Base-by-base conservation (phyloP, 2,329 filamentous ascomycete species). In the Bretziella fagacearum region DNA sequence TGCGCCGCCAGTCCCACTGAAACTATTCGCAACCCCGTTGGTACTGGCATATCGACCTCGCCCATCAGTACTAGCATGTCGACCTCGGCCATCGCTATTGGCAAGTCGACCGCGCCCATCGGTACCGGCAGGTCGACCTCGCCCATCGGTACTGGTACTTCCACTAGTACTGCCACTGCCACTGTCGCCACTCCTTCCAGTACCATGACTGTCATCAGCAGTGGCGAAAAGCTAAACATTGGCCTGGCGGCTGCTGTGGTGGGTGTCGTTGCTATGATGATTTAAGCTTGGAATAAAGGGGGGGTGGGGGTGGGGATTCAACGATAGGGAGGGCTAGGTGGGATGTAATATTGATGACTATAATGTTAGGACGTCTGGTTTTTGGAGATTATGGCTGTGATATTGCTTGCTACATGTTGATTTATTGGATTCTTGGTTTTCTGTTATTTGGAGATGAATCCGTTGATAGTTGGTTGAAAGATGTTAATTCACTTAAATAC, bases 221-320 rank as follows among this genome's bases (percentile, higher is more conserved):
- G 39, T 17, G 39, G 26, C n/a, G 32, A 27, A 6, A 36, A 23
- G 15, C 15, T 15, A 7, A 22, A 10, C 10, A n/a, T 29, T 30
- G 39, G 46, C 6, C 25, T 33, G 17, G 11, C 25, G 3, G 35
- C 17, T 4, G 44, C 25, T 33, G n/a, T 47, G 4, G 6, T 40
- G 10, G 35, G 44, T 39, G 44, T 36, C 22, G n/a, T 32, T 26
- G 33, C 20, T 8, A 26, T 47, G 32, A 45, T 45, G 33, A 18
- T 47, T 35, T 47, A 41, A 26, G 15, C 6, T 23, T 33, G 15
- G 18, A 15, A 6, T 3, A n/a, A n/a, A n/a, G n/a, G n/a, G n/a
- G 27, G 27, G n/a, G 27, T 8, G 27, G 27, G 7, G 17, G 10
- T 15, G 11, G 18, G 35, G 8, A 15, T 4, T 40, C 6, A 23